Evolutionary conservation across 768 basidiomycete species (phyloP).

Genomic region (Suillus cothurnatus): DNA sequence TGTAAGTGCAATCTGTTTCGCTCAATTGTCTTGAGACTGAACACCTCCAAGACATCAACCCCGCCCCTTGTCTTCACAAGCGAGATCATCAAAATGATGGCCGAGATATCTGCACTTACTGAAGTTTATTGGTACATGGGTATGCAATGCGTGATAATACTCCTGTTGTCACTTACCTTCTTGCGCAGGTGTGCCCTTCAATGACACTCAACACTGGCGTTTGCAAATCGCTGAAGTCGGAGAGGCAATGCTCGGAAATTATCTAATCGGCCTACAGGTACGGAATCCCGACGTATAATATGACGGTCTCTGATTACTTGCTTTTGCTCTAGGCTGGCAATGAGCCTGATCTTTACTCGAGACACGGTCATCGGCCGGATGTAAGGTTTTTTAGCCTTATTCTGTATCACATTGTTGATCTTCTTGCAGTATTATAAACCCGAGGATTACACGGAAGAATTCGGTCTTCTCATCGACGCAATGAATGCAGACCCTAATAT

Average conservation of each 20-base stretch:
- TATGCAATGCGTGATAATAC: slow-evolving; percentile 18
- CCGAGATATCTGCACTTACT: slow-evolving; percentile 57
- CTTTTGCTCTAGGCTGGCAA: slow-evolving; percentile 57
- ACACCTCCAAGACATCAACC: slow-evolving; percentile 54
- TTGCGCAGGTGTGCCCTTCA: slow-evolving; percentile 59
- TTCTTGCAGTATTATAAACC: slow-evolving; percentile 29
- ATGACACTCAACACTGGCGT: slow-evolving; percentile 57
- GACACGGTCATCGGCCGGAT: slow-evolving; percentile 37
- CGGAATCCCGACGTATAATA: background rate
- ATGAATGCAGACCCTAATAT: slow-evolving; percentile 43
- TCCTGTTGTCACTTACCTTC: slow-evolving; percentile 7
- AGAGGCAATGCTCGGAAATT: slow-evolving; percentile 62
- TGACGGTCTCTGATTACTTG: background rate
- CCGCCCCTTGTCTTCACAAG: slow-evolving; percentile 64
- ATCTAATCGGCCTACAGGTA: slow-evolving; percentile 57
- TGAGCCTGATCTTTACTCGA: slow-evolving; percentile 76
- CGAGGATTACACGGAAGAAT: slow-evolving; percentile 52
- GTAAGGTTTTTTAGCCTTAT: slow-evolving; percentile 3
- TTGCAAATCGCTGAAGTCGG: slow-evolving; percentile 58
- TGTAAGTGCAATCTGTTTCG: slow-evolving; percentile 30
- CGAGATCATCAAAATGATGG: slow-evolving; percentile 68
- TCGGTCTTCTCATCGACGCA: slow-evolving; percentile 47
- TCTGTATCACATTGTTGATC: background rate
- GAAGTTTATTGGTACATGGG: slow-evolving; percentile 70
- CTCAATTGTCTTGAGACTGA: background rate